phyloP scores from a whole-genome alignment of 768 basidiomycete species.

The Boletus sp. region DNA sequence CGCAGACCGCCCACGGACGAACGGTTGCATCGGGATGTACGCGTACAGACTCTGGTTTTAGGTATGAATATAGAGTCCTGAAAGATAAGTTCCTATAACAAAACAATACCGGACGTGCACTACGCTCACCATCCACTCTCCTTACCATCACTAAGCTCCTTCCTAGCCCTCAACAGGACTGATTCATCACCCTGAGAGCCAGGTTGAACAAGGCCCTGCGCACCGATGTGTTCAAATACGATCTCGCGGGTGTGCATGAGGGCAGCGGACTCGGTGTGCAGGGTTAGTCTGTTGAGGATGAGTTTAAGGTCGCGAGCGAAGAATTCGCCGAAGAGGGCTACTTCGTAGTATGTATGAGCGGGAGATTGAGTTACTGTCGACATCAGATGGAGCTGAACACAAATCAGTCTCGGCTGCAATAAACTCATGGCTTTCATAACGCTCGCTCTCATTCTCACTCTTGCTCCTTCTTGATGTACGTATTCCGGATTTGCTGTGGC shows the following conservation, averaged over 20 bases:
- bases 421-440: not conserved
- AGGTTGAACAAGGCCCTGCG: constrained; percentile 54
- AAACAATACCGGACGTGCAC: not conserved
- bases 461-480: not conserved
- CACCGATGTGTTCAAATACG: constrained; percentile 78
- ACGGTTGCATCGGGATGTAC: constrained; percentile 86
- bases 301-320: constrained; percentile 71
- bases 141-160: constrained; percentile 59
- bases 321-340: constrained; percentile 81
- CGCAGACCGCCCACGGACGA: constrained; percentile 77
- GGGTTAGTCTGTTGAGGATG: constrained; percentile 76
- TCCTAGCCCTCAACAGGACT: constrained; percentile 66
- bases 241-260: constrained; percentile 74
- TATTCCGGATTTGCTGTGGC: not conserved
- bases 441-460: too few species aligned
- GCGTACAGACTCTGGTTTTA: constrained; percentile 81
- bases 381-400: constrained; percentile 8
- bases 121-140: constrained; percentile 57
- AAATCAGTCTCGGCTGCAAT: not conserved
- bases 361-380: constrained; percentile 26
- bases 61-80: constrained; percentile 76
- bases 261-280: constrained; percentile 74
- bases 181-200: constrained; percentile 53
- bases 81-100: not conserved
- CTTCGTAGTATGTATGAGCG: constrained; percentile 72